Evolutionary conservation across 1,284 basidiomycete species (phyloP).

Genomic region (Trichosporon sp.): DNA sequence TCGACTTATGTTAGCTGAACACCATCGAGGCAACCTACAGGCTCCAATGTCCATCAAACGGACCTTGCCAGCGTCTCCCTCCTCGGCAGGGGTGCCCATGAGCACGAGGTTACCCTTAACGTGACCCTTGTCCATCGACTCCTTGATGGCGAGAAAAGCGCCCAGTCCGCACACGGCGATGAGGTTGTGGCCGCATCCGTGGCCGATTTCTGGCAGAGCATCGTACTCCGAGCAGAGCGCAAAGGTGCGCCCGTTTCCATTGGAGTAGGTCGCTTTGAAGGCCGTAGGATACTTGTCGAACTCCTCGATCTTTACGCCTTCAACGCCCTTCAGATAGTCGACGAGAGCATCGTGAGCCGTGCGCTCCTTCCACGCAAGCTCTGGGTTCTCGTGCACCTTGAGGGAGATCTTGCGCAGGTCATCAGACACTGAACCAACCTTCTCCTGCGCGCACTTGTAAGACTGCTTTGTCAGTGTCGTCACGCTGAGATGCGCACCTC

Average conservation of each 20-base stretch:
- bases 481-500: background rate
- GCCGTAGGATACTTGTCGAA: constrained; percentile 55
- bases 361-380: constrained; percentile 39
- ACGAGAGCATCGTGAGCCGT: constrained; percentile 64
- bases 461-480: background rate
- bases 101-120: constrained; percentile 73
- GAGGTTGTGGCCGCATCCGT: constrained; percentile 64
- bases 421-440: background rate
- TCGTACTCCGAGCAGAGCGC: constrained; percentile 43
- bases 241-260: constrained; percentile 36
- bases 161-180: constrained; percentile 53
- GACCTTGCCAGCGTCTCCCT: constrained; percentile 19
- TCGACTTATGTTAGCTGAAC: constrained; percentile 39
- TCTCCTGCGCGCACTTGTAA: background rate
- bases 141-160: constrained; percentile 43
- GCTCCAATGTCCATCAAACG: constrained; percentile 62
- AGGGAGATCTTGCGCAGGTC: constrained; percentile 31
- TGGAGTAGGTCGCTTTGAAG: constrained; percentile 34
- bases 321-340: constrained; percentile 62
- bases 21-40: constrained; percentile 5
- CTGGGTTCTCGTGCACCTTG: constrained; percentile 38
- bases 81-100: constrained; percentile 62
- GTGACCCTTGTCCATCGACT: constrained; percentile 56
- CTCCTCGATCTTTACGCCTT: constrained; percentile 60
- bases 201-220: constrained; percentile 31